Base-by-base conservation (phyloP, 2,329 filamentous ascomycete genomes). In the Alternaria infectoria region DNA sequence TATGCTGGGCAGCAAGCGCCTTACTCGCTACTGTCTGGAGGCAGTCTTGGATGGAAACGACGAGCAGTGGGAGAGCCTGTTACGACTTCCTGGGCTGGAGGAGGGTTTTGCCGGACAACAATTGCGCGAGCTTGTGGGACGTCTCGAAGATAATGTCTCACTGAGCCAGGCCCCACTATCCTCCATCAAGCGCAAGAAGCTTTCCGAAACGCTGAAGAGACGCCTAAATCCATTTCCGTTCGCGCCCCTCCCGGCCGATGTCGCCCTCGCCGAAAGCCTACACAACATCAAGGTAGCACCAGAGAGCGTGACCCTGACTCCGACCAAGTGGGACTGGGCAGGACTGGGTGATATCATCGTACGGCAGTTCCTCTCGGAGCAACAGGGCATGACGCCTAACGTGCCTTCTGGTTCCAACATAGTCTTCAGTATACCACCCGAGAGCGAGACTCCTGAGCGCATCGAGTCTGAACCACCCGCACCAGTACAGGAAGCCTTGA, bases 11-110 rank as follows among this genome's bases (percentile, higher is more conserved):
- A 89, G 88, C 70, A 83, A 83, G 69, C 84, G 88, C 13, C 81
- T 90, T 40, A 84, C 85, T 15, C 83, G 88, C 26, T 90, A 86
- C 71, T 90, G 88, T 71, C 76, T 90, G 30, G 88, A 90, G 75
- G 87, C 88, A 65, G 86, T 90, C 5, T 77, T 90, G 40, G 88
- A 89, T 61, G 86, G 85, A 50, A 87, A 89, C 64, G 86, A 88
- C 36, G 86, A 88, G 59, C 82, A 83, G 28, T 73, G 87, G 52
- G 85, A 86, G 60, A 82, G 83, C 36, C 80, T 86, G 25, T 75
- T 87, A 25, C 84, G 85, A 45, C 81, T 88, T n/a, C 83, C 88
- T n/a, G 87, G 87, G 10, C 69, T 79, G 13, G 76, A 80, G 50
- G 77, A 79, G 59, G 77, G 75, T 4, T 77, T 79, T 62, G 77